Evolutionary conservation across 2,329 filamentous ascomycete genomes (phyloP), one percentile per base, ranked within the genome.

Genomic region (Calycina marina): DNA sequence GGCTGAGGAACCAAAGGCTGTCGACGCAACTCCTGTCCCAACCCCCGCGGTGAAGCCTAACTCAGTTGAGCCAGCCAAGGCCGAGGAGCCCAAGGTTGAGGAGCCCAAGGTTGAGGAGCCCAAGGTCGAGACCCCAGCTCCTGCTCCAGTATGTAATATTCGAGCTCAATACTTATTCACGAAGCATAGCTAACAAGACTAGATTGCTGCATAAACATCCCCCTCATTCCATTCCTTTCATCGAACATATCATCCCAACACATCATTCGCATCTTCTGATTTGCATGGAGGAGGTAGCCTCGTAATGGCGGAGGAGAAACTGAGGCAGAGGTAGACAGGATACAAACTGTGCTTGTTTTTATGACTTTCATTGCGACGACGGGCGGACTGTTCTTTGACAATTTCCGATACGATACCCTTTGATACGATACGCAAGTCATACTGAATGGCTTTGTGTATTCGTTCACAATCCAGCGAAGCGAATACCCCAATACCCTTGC

Each of bases 401-500:
- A 39, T 39, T 28, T 28, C 38, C 40, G 41, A 37, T 44, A 28
- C 36, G 28, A 45, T 46, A 46, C 42, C 43, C 45, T 36, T 33
- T 40, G 40, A 39, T 30, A n/a, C n/a, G 35, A 43, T 35, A 36
- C 35, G 36, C 32, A 35, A 42, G 42, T 41, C 41, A 38, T 39
- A 18, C 13, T 38, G 33, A 35, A 34, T 34, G 38, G 36, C 32
- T 34, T 30, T 28, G 33, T 11, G 20, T 38, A 14, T 35, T 35
- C 40, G 34, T 38, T 40, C 32, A 38, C 38, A 37, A 39, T 43
- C 41, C 40, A 41, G 41, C 34, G n/a, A 41, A 32, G 43, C 38
- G 40, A 48, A 46, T 46, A 43, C 45, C 45, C 15, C 32, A 39
- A 48, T 46, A 48, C 43, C 45, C 45, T 38, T 43, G 39, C 39